A percentile compares a stretch with the other conserved stretches of the same genome.
These are phyloP conservation scores for Tephrocybe rancida DNA, from an alignment of 768 basidiomycete genomes.

Conservation along the genomic window DNA sequence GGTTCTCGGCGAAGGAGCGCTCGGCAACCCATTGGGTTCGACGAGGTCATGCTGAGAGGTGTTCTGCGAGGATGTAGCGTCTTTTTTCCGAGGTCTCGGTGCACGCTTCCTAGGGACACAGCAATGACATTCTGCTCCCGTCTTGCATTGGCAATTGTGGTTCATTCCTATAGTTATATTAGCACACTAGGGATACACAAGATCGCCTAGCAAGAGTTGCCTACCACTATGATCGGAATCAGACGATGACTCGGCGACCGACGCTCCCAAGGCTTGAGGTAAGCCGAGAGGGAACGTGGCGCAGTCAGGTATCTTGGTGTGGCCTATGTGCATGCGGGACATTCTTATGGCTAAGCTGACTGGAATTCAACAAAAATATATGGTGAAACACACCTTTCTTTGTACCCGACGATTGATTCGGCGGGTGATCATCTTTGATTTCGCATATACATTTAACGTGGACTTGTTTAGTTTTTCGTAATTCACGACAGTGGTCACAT, in stretches of 20 bases:
- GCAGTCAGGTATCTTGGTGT: constrained; percentile 61
- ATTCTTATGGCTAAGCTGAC: constrained; percentile 51
- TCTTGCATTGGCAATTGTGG: constrained; percentile 48
- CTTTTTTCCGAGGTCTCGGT: constrained; percentile 34
- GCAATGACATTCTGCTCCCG: constrained; percentile 58
- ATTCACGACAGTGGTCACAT: constrained; percentile 85
- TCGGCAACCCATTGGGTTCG: constrained; percentile 8
- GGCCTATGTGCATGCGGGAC: constrained; percentile 41
- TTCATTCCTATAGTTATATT: constrained; percentile 46
- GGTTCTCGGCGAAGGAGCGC: constrained; percentile 20
- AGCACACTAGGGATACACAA: constrained; percentile 40
- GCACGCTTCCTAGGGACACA: constrained; percentile 50
- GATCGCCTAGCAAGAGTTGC: constrained; percentile 50
- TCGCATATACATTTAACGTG: constrained; percentile 88
- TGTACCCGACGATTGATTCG: constrained; percentile 38
- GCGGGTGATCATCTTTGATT: constrained; percentile 66
- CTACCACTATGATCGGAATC: constrained; percentile 72
- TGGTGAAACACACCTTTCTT: constrained; percentile 66
- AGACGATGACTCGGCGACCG: constrained; percentile 52
- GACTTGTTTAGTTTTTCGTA: constrained; percentile 83
- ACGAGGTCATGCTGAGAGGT: constrained; percentile 3
- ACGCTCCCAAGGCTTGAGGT: constrained; percentile 68
- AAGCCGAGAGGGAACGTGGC: constrained; percentile 85
- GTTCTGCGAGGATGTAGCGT: constrained; percentile 15
- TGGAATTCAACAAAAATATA: constrained; percentile 10